Evolutionary conservation across 257 asterid species (phyloP), one percentile per base, ranked within the genome.

Genomic region (Phtheirospermum japonicum): DNA sequence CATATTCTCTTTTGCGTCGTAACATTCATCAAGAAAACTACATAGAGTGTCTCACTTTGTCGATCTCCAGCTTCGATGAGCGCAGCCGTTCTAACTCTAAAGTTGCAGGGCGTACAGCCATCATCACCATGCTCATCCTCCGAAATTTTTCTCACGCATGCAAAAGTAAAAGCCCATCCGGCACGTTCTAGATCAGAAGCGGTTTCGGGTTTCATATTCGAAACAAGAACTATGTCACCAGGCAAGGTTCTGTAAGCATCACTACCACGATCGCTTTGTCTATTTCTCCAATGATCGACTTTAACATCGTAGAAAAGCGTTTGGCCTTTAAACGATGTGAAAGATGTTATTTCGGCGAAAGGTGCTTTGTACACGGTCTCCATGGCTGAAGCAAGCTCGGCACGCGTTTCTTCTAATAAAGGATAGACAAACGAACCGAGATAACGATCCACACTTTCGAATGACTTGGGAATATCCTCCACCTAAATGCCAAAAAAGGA

Each of bases 181-280:
- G 23, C 59, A 5, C 74, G 59, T 11, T 49, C 75, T 2, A 79
- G 61, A 50, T 76, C 85, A 11, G 66, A 57, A 52, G 17, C 63
- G 9, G 73, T 40, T 65, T 71, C 82, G 20, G 84, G 85, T 39
- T 75, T 75, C 32, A 20, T 40, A 46, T 71, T 66, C 6, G 84
- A 75, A 30, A 81, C 23, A 36, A 84, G 30, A 42, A 84, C 54
- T 19, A 79, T 18, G 62, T 81, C 91, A 18, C 88, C 88, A 5
- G 88, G 86, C 68, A 75, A 53, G 4, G 78, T 73, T 33, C 61
- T 80, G 70, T 86, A 84, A 0, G 78, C 77, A 67, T 75, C 78
- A 48, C 36, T 55, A 3, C 79, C 83, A 13, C 68, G 61, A 36
- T 63, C 77, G 20, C 71, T 53, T 10, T 16, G 32, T 17, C 40